Evolutionary conservation across 805 yeast species (phyloP), one percentile per base, ranked within the genome.

Genomic region (Yamadazyma philogaea): DNA sequence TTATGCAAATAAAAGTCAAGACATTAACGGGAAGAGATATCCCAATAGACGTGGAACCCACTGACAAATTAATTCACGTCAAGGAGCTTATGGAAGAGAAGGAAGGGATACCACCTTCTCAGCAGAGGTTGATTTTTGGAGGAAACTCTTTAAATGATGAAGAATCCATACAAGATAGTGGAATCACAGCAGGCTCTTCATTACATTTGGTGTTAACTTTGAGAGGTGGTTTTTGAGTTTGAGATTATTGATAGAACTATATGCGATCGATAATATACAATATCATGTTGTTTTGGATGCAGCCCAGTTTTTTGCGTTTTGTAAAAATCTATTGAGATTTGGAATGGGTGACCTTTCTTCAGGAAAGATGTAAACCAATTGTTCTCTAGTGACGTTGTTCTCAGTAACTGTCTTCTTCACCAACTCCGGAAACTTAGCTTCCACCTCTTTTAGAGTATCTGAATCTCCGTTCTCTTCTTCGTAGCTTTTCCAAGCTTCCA

Each of bases 41-140:
- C 55, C 79, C 84, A 45, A 78, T 85, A 47, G 88, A 84, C 51
- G 78, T 85, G 30, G 90, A 84, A 52, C 78, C 87, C 37, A 55
- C 73, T 6, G 89, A 84, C 55, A 78, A 74, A 59, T 74, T 87
- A 45, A 75, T 79, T 47, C 78, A 84, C 37, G 81, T 91, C 64
- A 91, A 91, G 64, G 97, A 91, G 60, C 78, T 84, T 59, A 79
- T 91, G 69, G 98, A 93, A 62, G 96, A 91, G 58, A 87, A 87
- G 55, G 98, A 91, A 61, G 99, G 98, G 1, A 91, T 91, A 43
- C 96, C 98, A 2, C 97, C 98, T 8, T 81, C 86, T 22, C 99
- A 91, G 66, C 99, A 93, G 65, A 79, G 96, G 52, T 79, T 91
- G 51, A 83, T 91, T 55, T 88, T 78, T 65, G 82, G 85, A 43